A percentile compares a stretch with the other conserved stretches of the same genome.
phyloP scores from a whole-genome alignment of 2,329 filamentous ascomycete species.

The Alternaria solani region DNA sequence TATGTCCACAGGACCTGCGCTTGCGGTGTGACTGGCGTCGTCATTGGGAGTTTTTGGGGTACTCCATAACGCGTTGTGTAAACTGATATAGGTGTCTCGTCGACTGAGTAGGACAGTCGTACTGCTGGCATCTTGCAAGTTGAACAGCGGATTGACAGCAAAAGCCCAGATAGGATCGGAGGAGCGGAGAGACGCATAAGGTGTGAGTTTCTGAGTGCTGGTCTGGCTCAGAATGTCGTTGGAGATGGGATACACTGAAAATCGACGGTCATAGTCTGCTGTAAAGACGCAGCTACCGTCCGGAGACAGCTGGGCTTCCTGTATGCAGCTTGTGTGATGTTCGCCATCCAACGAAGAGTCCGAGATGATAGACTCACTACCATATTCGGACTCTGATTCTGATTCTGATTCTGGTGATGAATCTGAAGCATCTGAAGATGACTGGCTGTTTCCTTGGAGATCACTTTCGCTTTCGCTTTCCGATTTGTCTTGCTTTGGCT shows the following conservation, averaged over 20 bases:
- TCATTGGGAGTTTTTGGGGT: slow-evolving; percentile 15
- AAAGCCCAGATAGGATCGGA: slow-evolving; percentile 63
- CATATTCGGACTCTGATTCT: slow-evolving; percentile 1
- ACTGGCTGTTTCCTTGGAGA: neutral
- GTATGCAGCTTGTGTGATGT: slow-evolving; percentile 35
- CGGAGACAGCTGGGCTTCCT: slow-evolving; percentile 48
- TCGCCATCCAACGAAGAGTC: neutral
- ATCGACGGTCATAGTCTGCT: slow-evolving; percentile 61
- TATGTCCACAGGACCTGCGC: slow-evolving; percentile 30
- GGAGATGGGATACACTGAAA: slow-evolving; percentile 57
- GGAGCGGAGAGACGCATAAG: slow-evolving; percentile 58
- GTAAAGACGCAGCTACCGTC: slow-evolving; percentile 67
- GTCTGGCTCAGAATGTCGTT: slow-evolving; percentile 17
- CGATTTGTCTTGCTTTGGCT: neutral
- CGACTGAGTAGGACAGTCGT: slow-evolving; percentile 62
- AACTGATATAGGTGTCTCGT: slow-evolving; percentile 63
- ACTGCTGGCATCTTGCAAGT: slow-evolving; percentile 59
- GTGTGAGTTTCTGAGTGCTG: slow-evolving; percentile 42
- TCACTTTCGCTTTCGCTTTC: neutral
- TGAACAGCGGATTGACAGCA: slow-evolving; percentile 63
- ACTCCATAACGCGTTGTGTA: slow-evolving; percentile 63
- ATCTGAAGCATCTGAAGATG: neutral
- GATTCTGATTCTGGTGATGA: slow-evolving; percentile 10
- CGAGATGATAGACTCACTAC: neutral
- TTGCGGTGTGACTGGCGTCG: slow-evolving; percentile 6